phyloP scores from a whole-genome alignment of 257 asterid genomes.

The Nicotiana sylvestris region DNA sequence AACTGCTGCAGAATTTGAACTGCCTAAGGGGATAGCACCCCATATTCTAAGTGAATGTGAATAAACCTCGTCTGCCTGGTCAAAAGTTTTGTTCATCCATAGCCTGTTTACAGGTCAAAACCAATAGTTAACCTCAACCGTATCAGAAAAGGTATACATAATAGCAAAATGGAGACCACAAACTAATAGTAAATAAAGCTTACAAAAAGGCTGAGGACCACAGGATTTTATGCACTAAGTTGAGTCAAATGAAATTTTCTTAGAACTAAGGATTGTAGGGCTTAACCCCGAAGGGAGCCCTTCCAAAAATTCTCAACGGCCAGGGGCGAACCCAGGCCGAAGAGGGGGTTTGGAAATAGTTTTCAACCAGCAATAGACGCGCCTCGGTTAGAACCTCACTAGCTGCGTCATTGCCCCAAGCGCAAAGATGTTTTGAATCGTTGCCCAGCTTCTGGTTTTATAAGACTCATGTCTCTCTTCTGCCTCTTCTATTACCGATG shows the following conservation, averaged over 20 bases:
- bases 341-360: conserved; percentile 32
- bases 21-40: conserved; percentile 47
- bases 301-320: conserved; percentile 31
- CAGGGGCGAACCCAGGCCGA: conserved; percentile 16
- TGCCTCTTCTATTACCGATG: conserved; percentile 1
- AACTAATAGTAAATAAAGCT: neutral
- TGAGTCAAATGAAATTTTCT: too few species aligned
- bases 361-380: conserved; percentile 37
- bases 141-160: neutral
- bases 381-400: conserved; percentile 38
- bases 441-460: neutral
- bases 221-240: neutral
- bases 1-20: neutral
- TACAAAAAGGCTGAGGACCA: too few species aligned
- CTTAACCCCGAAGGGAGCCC: conserved; percentile 13
- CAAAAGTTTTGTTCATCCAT: conserved; percentile 55
- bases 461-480: neutral
- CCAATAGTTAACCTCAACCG: too few species aligned
- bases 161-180: neutral
- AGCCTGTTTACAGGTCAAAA: conserved; percentile 34
- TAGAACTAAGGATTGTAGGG: neutral
- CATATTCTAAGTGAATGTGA: conserved; percentile 62
- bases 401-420: conserved; percentile 41
- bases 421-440: neutral
- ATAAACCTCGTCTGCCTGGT: conserved; percentile 46